Evolutionary conservation across 768 basidiomycete species (phyloP), one percentile per base, ranked within the genome.

Genomic region (Pleurotus djamor): DNA sequence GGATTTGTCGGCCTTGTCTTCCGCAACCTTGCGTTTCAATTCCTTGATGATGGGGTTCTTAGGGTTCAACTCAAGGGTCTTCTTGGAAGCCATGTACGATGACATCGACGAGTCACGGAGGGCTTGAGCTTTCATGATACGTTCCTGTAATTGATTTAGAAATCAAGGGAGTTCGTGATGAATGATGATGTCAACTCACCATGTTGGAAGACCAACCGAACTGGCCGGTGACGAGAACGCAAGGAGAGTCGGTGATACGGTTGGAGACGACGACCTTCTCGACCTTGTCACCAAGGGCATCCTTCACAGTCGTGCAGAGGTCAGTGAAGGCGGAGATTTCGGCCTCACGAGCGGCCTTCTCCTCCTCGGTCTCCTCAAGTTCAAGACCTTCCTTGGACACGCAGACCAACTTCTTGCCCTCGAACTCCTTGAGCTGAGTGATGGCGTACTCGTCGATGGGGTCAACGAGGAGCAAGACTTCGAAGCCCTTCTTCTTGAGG

Each of bases 201-300:
- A 98, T 98, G 84, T 98, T 98, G 58, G 96, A 95, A 32, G 94
- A 97, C 96, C 96, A 99, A 58, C 96, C 97, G 77, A 98, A 99
- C 74, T 98, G 96, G 59, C 96, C 96, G 60, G 97, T 98, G 71
- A 98, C 95, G 68, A 96, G 88, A 48, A 97, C 96, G 73, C 90
- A 98, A 61, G 95, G 96, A 16, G 95, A 97, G 76, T 96, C 94
- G 67, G 86, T 83, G 80, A 99, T 96, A 76, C 96, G 94, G 86
- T 96, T 98, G 48, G 96, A 98, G 65, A 98, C 82, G 63, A 96
- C 85, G 21, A 99, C 96, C 84, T 99, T 99, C 85, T 99, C 97
- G 64, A 99, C 96, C 84, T 96, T 96, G 77, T 98, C 96, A 60
- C 96, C 96, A 61, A 99, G 94, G 59, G 92, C 92, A 68, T 99